Evolutionary conservation across 192 early-diverging fungal species (phyloP).

Genomic region (Geranomyces variabilis): DNA sequence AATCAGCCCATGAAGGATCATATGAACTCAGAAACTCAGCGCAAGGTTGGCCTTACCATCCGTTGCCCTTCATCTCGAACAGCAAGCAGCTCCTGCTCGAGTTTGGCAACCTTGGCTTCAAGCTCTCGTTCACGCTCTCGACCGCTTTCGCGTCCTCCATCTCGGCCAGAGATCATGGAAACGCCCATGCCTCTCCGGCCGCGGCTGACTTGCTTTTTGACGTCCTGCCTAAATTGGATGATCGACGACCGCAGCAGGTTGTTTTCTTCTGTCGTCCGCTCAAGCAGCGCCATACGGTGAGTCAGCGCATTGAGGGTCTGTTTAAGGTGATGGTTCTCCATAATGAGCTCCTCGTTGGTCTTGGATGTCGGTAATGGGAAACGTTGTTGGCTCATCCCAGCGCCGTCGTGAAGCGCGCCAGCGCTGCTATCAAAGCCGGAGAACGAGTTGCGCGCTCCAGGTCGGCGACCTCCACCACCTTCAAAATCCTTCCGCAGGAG

Average conservation of each 20-base stretch:
- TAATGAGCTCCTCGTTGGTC: slow-evolving; percentile 65
- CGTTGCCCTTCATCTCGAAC: slow-evolving; percentile 53
- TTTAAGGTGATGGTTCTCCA: slow-evolving; percentile 71
- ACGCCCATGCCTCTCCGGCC: slow-evolving; percentile 14
- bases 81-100: slow-evolving; percentile 62
- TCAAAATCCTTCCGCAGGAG: not conserved
- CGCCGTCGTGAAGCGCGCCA: not conserved
- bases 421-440: not conserved
- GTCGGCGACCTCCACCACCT: not conserved
- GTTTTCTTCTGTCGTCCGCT: slow-evolving; percentile 66
- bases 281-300: slow-evolving; percentile 52
- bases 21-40: not conserved
- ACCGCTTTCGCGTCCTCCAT: slow-evolving; percentile 4
- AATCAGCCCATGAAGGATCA: not conserved
- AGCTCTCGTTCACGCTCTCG: slow-evolving; percentile 14
- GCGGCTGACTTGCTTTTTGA: slow-evolving; percentile 43
- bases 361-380: slow-evolving; percentile 27
- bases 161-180: slow-evolving; percentile 5
- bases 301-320: slow-evolving; percentile 64
- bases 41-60: slow-evolving; percentile 33
- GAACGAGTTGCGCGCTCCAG: not conserved
- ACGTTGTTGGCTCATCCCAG: not conserved
- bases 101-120: slow-evolving; percentile 45
- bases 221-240: slow-evolving; percentile 69
- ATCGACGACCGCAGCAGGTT: slow-evolving; percentile 64